These are phyloP conservation scores for Tylopilus felleus DNA, from an alignment of 768 basidiomycete species.

Conservation along the genomic window DNA sequence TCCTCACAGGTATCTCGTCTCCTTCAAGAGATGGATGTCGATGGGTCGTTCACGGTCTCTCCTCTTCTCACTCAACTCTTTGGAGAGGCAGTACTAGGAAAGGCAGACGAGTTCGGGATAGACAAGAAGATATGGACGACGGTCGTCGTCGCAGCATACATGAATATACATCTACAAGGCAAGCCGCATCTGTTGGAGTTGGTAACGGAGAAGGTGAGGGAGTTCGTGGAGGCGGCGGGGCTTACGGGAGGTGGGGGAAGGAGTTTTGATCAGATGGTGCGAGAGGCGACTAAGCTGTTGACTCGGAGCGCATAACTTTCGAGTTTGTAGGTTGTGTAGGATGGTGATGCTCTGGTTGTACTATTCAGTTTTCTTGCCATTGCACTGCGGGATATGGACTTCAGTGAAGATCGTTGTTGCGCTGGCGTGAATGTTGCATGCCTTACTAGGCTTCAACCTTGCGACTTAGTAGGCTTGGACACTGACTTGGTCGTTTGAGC, in stretches of 20 bases:
- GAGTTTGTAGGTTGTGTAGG: not conserved
- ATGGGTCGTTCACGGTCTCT: constrained; percentile 47
- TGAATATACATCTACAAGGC: constrained; percentile 35
- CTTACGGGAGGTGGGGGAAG: not conserved
- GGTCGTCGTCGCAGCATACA: constrained; percentile 43
- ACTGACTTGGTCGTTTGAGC: too few relatives aligned
- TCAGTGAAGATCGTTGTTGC: too few relatives aligned
- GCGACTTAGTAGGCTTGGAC: too few relatives aligned
- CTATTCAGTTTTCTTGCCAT: too few relatives aligned
- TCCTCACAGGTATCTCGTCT: constrained; percentile 34
- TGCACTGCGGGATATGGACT: too few relatives aligned
- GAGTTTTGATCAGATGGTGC: constrained; percentile 22
- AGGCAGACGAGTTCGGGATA: constrained; percentile 29
- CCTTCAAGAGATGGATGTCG: constrained; percentile 38
- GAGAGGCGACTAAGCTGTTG: constrained; percentile 11
- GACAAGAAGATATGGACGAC: constrained; percentile 47
- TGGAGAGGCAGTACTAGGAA: constrained; percentile 32
- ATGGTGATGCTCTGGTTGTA: not conserved
- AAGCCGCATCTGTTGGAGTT: constrained; percentile 42
- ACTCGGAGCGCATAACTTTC: not conserved
- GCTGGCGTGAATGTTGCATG: too few relatives aligned
- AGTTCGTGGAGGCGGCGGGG: constrained; percentile 34
- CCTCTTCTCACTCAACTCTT: constrained; percentile 35
- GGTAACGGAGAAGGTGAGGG: constrained; percentile 40
- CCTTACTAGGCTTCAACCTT: too few relatives aligned